Conservation (phyloP, 1,284 basidiomycete species). For the Cryptococcus neoformans region DNA sequence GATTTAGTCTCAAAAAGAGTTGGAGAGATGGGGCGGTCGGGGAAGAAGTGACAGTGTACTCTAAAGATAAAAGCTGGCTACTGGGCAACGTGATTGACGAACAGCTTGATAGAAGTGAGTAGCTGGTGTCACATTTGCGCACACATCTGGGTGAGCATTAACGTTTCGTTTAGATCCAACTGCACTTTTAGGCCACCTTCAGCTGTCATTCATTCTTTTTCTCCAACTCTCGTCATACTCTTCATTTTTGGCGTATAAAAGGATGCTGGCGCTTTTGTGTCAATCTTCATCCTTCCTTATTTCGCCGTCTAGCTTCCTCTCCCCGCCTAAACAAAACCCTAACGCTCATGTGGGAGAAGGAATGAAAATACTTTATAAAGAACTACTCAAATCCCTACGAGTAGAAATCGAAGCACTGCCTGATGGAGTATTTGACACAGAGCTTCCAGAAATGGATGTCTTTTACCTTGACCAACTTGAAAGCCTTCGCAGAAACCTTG, state of each 20-base stretch:
- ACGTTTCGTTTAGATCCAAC: slow-evolving; percentile 29
- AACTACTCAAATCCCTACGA: slow-evolving; percentile 33
- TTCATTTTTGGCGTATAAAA: slow-evolving; percentile 46
- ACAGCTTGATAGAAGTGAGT: slow-evolving; percentile 42
- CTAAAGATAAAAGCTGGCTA: slow-evolving; percentile 51
- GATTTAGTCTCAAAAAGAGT: slow-evolving; percentile 47
- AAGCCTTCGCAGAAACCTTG: slow-evolving; percentile 28
- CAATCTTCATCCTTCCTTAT: slow-evolving; percentile 26
- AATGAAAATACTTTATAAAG: slow-evolving; percentile 7
- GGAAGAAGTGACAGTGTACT: slow-evolving; percentile 47
- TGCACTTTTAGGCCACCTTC: slow-evolving; percentile 45
- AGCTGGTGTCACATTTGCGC: not conserved
- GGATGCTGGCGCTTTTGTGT: slow-evolving; percentile 44
- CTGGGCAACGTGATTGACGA: slow-evolving; percentile 31
- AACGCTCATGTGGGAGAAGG: slow-evolving; percentile 3
- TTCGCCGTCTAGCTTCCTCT: slow-evolving; percentile 7
- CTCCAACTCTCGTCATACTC: slow-evolving; percentile 50
- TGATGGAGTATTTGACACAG: slow-evolving; percentile 43
- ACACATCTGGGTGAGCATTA: not conserved
- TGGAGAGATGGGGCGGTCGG: slow-evolving; percentile 50
- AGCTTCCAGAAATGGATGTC: slow-evolving; percentile 49
- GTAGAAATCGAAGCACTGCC: slow-evolving; percentile 44
- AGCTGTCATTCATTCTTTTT: slow-evolving; percentile 50
- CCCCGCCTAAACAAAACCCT: not conserved
- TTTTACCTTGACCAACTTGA: slow-evolving; percentile 45